Conservation (phyloP, 179 eudicot genomes). For the Spinacia oleracea region DNA sequence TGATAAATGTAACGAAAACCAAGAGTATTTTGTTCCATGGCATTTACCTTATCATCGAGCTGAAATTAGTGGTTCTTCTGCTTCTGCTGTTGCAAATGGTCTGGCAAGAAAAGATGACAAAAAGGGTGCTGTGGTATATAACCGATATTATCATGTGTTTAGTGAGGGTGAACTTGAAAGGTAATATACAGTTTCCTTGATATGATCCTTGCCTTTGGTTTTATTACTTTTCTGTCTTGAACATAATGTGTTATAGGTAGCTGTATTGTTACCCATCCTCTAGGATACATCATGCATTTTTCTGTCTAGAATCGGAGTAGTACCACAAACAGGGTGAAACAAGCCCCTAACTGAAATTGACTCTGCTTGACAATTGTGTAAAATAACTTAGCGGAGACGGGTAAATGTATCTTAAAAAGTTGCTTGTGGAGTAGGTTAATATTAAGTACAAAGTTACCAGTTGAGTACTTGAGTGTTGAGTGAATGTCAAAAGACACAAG, state of each 20-base stretch:
- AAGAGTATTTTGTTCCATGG: slow-evolving; percentile 97
- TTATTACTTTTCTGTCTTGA: not conserved
- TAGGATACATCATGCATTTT: not conserved
- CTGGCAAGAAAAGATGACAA: slow-evolving; percentile 87
- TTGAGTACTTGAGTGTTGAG: not conserved
- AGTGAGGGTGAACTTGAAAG: slow-evolving; percentile 97
- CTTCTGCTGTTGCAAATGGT: slow-evolving; percentile 72
- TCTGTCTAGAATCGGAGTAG: not conserved
- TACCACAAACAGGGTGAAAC: not conserved
- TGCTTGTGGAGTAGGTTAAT: too few relatives aligned
- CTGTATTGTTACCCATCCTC: not conserved
- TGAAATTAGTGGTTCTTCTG: slow-evolving; percentile 85
- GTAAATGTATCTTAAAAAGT: too few relatives aligned
- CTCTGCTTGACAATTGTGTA: not conserved
- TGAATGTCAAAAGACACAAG: not conserved
- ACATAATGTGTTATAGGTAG: not conserved
- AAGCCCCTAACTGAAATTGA: not conserved
- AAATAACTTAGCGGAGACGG: not conserved
- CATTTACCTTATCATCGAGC: slow-evolving; percentile 97
- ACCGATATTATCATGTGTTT: slow-evolving; percentile 93
- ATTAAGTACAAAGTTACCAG: not conserved
- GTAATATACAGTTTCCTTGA: slow-evolving; percentile 32
- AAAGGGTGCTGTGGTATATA: slow-evolving; percentile 93
- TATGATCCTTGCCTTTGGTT: not conserved
- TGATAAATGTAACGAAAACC: slow-evolving; percentile 36